These are phyloP conservation scores for sorghum (Sorghum bicolor) DNA, from an alignment of 176 grass and related monocot genomes.

Conservation along the genomic window Sorghum_bicolor_NCBIv3 NC_012873.2:65658501-65659000, in stretches of 20 bases:
- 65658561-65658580: constrained; percentile 28
- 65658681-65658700: constrained; percentile 94
- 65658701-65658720: constrained; percentile 73
- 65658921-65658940: neutral
- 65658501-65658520: neutral
- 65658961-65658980: neutral
- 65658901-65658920: neutral
- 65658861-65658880: constrained; percentile 50
- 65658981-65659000: neutral
- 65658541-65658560: constrained; percentile 28
- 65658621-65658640: constrained; percentile 58
- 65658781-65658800: constrained; percentile 69
- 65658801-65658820: constrained; percentile 92
- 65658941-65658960: neutral
- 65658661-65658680: constrained; percentile 74
- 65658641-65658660: constrained; percentile 64
- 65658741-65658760: constrained; percentile 80
- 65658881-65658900: neutral
- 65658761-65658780: constrained; percentile 69
- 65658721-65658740: constrained; percentile 78
- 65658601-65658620: constrained; percentile 63
- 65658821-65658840: constrained; percentile 69
- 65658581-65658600: constrained; percentile 19
- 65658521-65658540: neutral
- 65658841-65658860: constrained; percentile 60